Evolutionary conservation across 371 early-diverging fungal genomes (phyloP), one percentile per base, ranked within the genome.

Genomic region (Mortierella sp.): DNA sequence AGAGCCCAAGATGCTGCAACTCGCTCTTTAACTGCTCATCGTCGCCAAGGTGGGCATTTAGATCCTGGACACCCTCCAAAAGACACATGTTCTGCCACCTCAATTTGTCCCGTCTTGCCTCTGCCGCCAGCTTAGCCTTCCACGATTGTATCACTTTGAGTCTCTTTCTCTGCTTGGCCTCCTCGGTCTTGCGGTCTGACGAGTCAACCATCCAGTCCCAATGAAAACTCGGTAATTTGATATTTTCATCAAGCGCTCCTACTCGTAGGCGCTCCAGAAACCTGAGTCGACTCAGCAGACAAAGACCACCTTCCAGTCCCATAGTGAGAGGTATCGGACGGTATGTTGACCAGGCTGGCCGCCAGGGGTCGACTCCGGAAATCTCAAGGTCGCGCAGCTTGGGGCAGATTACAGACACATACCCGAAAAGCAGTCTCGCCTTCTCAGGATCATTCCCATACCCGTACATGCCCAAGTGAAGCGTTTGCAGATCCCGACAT

Each of bases 251-350:
- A 38, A 31, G 8, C 38, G 65, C 14, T 34, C 65, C 65, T 4
- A 65, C 65, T 21, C 65, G 65, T 21, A 65, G 19, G 65, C 65
- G 65, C 38, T 21, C 65, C 38, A 65, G 21, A 21, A 38, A 21
- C 65, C 6, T 65, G 65, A 65, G 65, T 65, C 65, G 34, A 21
- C 38, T 38, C 65, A 65, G 21, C 65, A 65, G 38, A 65, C 65
- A 65, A 21, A 65, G 21, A 14, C 65, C 65, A 7, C 65, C 38
- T 21, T 65, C 65, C 9, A 65, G 21, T 13, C 34, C 19, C 65
- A 65, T 34, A 8, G 7, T 8, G 34, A 38, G 19, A 5, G 19
- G 6, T 19, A 8, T 34, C 21, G 38, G 38, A 0, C 38, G 34
- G 7, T 31, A 5, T 14, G 65, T 38, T 21, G 34, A 50, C 55